phyloP scores from a whole-genome alignment of 2,329 filamentous ascomycete species.

The Amylocarpus encephaloides region DNA sequence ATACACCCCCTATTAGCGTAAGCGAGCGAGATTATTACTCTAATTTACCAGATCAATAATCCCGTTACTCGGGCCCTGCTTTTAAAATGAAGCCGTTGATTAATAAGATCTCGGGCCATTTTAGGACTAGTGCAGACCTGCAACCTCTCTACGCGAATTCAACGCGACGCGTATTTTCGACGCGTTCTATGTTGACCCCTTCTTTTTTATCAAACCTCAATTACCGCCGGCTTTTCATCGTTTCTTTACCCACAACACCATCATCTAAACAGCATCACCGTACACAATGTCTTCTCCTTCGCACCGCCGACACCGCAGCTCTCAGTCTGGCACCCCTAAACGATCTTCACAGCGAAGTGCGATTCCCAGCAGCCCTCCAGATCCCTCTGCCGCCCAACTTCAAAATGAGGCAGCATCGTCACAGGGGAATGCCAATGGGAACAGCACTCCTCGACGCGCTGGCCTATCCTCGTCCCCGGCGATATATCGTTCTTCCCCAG shows the following conservation, averaged over 20 bases:
- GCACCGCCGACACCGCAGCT: slow-evolving; percentile 49
- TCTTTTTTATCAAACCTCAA: not conserved
- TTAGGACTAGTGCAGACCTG: too few relatives aligned
- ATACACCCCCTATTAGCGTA: too few relatives aligned
- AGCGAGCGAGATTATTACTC: too few relatives aligned
- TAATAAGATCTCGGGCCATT: too few relatives aligned
- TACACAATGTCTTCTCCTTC: slow-evolving; percentile 58
- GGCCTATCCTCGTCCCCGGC: slow-evolving; percentile 76
- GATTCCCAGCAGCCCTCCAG: slow-evolving; percentile 43
- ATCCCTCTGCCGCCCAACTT: slow-evolving; percentile 31
- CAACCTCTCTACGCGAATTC: too few relatives aligned
- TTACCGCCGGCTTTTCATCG: not conserved
- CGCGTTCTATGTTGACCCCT: not conserved
- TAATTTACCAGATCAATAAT: too few relatives aligned
- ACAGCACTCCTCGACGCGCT: slow-evolving; percentile 42
- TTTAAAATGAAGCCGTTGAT: too few relatives aligned
- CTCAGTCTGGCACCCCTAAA: slow-evolving; percentile 49
- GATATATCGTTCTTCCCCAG: slow-evolving; percentile 63
- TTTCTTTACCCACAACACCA: not conserved
- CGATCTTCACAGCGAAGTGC: slow-evolving; percentile 50
- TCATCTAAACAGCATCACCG: slow-evolving; percentile 7
- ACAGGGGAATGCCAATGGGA: slow-evolving; percentile 25
- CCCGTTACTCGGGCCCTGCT: too few relatives aligned
- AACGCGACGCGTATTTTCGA: too few relatives aligned
- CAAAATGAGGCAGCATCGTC: slow-evolving; percentile 32